phyloP scores from a whole-genome alignment of 2,329 filamentous ascomycete species.

The Pseudopithomyces maydicus region DNA sequence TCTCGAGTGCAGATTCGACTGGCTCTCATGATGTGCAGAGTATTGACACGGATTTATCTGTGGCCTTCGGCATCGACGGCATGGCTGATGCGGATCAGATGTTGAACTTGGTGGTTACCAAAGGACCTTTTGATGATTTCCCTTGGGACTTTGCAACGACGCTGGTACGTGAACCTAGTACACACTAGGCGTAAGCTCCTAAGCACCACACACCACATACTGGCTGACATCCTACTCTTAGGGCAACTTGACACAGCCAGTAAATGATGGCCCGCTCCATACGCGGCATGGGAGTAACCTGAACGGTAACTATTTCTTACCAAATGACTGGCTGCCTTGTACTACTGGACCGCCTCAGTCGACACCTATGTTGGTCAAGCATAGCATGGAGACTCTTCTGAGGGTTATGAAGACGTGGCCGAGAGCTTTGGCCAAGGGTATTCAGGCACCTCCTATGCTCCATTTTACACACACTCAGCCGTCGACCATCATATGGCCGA shows the following conservation, averaged over 20 bases:
- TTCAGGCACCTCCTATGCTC: constrained; percentile 46
- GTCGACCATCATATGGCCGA: constrained; percentile 29
- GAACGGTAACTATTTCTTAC: constrained; percentile 4
- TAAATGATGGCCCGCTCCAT: not conserved
- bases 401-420: constrained; percentile 46
- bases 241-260: not conserved
- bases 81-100: not conserved
- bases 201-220: not conserved
- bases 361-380: constrained; percentile 18
- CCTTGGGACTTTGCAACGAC: not conserved
- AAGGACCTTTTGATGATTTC: not conserved
- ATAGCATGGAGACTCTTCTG: constrained; percentile 43
- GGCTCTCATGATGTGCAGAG: not conserved
- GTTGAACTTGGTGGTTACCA: not conserved
- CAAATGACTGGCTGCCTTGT: constrained; percentile 14
- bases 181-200: not conserved
- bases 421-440: constrained; percentile 45
- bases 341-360: not conserved
- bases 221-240: not conserved
- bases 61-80: not conserved
- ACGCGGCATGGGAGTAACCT: not conserved
- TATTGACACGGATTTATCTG: not conserved
- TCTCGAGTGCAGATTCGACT: no score
- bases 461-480: constrained; percentile 32
- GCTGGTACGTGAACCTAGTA: not conserved